Percentiles rank a stretch among this genome's conserved stretches.
These are phyloP conservation scores for Candida insectalens DNA, from an alignment of 805 yeast species.

Conservation along the genomic window DNA sequence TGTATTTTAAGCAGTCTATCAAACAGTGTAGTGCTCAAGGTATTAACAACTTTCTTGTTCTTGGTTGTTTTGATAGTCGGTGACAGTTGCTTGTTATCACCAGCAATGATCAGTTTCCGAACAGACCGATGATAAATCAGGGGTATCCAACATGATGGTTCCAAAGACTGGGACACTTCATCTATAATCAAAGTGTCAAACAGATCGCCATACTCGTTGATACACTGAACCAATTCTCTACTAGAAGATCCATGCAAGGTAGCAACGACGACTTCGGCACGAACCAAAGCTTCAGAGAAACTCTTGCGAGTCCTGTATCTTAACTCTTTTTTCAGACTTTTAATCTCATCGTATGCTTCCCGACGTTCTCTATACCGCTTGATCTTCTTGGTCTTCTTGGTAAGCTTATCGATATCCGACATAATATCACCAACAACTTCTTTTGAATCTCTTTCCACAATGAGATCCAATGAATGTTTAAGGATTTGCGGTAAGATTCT, in stretches of 20 bases:
- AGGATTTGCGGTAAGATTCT: slow-evolving; percentile 54
- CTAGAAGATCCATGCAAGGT: slow-evolving; percentile 88
- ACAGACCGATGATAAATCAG: slow-evolving; percentile 52
- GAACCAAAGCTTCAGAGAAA: slow-evolving; percentile 43
- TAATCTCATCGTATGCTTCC: slow-evolving; percentile 60
- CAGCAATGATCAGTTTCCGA: slow-evolving; percentile 68
- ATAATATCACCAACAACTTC: slow-evolving; percentile 58
- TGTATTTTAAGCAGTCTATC: slow-evolving; percentile 57
- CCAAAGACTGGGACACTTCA: slow-evolving; percentile 90
- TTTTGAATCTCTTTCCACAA: slow-evolving; percentile 50
- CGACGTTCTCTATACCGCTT: slow-evolving; percentile 49
- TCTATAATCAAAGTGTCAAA: slow-evolving; percentile 85
- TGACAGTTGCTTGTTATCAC: slow-evolving; percentile 87
- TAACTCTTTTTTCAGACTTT: slow-evolving; percentile 60
- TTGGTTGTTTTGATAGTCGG: slow-evolving; percentile 68
- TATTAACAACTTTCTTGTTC: slow-evolving; percentile 29
- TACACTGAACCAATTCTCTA: slow-evolving; percentile 48
- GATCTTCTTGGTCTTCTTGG: slow-evolving; percentile 33
- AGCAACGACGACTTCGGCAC: slow-evolving; percentile 62
- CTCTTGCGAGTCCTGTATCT: slow-evolving; percentile 56
- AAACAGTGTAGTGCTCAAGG: slow-evolving; percentile 61
- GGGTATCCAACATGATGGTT: slow-evolving; percentile 97
- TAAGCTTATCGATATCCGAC: slow-evolving; percentile 49
- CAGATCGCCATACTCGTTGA: slow-evolving; percentile 23
- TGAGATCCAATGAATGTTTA: slow-evolving; percentile 67